phyloP scores from a whole-genome alignment of 2,329 filamentous ascomycete genomes.

The Gaeumannomyces tritici region DNA sequence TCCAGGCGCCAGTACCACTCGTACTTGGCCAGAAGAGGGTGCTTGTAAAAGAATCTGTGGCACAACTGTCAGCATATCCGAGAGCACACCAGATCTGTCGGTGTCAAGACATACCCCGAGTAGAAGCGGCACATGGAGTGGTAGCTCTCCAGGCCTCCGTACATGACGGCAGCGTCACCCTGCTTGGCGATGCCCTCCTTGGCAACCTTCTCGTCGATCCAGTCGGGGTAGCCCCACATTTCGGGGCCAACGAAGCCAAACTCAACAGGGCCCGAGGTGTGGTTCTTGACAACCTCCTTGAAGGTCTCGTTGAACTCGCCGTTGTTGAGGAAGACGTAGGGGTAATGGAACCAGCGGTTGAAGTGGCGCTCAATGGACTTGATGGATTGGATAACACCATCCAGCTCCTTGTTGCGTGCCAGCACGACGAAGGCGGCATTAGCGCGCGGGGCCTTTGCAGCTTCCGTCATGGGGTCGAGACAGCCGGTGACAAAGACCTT shows the following conservation, averaged over 20 bases:
- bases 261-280: slow-evolving; percentile 80
- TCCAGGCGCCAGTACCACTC: slow-evolving; percentile 99
- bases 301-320: slow-evolving; percentile 94
- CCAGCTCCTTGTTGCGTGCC: slow-evolving; percentile 90
- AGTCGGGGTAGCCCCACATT: slow-evolving; percentile 96
- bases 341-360: slow-evolving; percentile 98
- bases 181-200: slow-evolving; percentile 96
- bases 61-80: neutral
- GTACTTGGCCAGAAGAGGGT: slow-evolving; percentile 88
- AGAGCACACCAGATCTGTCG: neutral
- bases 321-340: slow-evolving; percentile 97
- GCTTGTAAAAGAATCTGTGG: slow-evolving; percentile 85
- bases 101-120: slow-evolving; percentile 60
- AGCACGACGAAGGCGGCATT: slow-evolving; percentile 95
- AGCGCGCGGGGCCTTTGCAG: slow-evolving; percentile 58
- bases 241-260: slow-evolving; percentile 86
- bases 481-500: slow-evolving; percentile 94
- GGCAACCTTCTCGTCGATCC: slow-evolving; percentile 88
- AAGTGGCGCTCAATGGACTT: slow-evolving; percentile 98
- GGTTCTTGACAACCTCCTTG: slow-evolving; percentile 77
- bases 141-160: slow-evolving; percentile 96
- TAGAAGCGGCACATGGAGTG: slow-evolving; percentile 99
- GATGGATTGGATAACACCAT: slow-evolving; percentile 90
- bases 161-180: slow-evolving; percentile 97
- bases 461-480: slow-evolving; percentile 60